Conservation (phyloP, 768 basidiomycete species). For the Lentinus brumalis region DNA sequence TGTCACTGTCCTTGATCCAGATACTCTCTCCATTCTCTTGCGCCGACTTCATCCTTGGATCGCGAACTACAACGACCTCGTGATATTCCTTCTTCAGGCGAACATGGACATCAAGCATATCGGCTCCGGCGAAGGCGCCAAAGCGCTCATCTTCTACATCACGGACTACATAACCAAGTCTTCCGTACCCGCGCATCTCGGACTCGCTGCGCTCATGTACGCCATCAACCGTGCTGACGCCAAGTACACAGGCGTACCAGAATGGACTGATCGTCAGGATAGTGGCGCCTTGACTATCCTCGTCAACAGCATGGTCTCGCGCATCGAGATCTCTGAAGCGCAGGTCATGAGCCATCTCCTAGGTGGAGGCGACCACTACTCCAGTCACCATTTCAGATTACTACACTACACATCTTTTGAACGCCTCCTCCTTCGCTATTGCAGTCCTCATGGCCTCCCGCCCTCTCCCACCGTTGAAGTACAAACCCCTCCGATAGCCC, state of each 20-base stretch:
- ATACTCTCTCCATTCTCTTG: conserved; percentile 7
- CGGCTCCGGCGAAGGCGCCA: conserved; percentile 34
- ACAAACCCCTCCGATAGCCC: too few relatives aligned
- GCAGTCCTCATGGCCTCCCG: too few relatives aligned
- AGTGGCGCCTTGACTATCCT: conserved; percentile 4
- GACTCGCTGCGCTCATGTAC: conserved; percentile 10
- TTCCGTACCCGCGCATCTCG: conserved; percentile 22
- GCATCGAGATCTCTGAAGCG: conserved; percentile 32
- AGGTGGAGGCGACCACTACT: conserved; percentile 26
- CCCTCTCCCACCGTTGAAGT: too few relatives aligned
- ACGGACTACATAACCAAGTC: conserved; percentile 42
- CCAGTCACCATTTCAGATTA: conserved; percentile 13
- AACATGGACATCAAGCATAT: conserved; percentile 38
- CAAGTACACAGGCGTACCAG: background rate
- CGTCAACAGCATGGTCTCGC: conserved; percentile 23
- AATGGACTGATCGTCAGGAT: background rate
- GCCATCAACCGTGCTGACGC: background rate
- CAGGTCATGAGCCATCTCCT: conserved; percentile 34
- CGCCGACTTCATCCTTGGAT: conserved; percentile 12
- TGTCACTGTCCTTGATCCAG: conserved; percentile 6
- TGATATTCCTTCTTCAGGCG: conserved; percentile 18
- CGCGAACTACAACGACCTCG: conserved; percentile 5
- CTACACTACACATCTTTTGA: conserved; percentile 12
- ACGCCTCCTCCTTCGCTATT: background rate
- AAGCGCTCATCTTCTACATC: conserved; percentile 37